These are phyloP conservation scores for Pichia sp. DNA, from an alignment of 1,139 yeast species.

Conservation along the genomic window DNA sequence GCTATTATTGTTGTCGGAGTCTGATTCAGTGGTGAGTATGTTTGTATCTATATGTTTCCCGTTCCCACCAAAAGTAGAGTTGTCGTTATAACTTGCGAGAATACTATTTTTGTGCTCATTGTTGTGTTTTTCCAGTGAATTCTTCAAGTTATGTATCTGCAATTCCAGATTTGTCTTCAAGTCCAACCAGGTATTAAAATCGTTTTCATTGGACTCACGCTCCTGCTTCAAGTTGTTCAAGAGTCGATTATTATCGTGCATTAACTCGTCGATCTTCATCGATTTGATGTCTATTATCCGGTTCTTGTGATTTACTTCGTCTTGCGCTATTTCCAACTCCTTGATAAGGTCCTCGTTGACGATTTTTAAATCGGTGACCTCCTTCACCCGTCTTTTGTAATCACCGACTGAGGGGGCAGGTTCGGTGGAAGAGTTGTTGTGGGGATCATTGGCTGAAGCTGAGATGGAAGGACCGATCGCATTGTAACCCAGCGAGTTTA, in stretches of 20 bases:
- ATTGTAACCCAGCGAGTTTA: neutral
- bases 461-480: neutral
- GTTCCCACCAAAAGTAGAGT: neutral
- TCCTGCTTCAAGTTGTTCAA: conserved; percentile 28
- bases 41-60: neutral
- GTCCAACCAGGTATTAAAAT: conserved; percentile 28
- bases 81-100: too few species aligned
- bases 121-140: neutral
- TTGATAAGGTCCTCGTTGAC: conserved; percentile 28
- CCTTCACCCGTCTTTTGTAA: neutral
- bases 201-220: conserved; percentile 30
- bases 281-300: conserved; percentile 26
- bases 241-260: conserved; percentile 25
- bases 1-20: neutral
- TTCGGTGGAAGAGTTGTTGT: neutral
- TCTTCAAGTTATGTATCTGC: conserved; percentile 20
- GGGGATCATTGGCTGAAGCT: neutral
- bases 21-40: conserved; percentile 25
- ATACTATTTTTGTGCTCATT: neutral
- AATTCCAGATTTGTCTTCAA: conserved; percentile 22
- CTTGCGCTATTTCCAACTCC: conserved; percentile 33
- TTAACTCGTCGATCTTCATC: conserved; percentile 25
- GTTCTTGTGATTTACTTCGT: conserved; percentile 30
- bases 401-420: neutral
- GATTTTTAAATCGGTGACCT: conserved; percentile 26